Evolutionary conservation across 2,329 filamentous ascomycete species (phyloP).

Genomic region (Shiraia bambusicola): DNA sequence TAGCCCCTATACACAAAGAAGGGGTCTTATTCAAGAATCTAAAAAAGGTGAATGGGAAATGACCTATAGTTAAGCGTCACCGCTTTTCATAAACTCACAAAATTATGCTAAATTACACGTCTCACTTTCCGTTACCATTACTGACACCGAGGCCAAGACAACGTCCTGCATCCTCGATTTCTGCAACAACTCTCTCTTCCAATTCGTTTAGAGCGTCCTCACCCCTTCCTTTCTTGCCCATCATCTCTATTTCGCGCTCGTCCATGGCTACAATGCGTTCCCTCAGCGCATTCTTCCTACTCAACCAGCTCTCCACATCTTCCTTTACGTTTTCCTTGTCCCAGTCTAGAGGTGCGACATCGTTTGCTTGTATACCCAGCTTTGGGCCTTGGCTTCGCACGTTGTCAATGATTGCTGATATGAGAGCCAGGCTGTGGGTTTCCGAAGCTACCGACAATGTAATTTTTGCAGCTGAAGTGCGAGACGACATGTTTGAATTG

Average conservation of each 20-base stretch:
- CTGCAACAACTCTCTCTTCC: constrained; percentile 70
- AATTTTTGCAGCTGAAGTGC: constrained; percentile 54
- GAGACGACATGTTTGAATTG: constrained; percentile 50
- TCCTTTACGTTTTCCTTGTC: constrained; percentile 72
- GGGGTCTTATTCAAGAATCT: too few species aligned
- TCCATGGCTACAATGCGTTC: constrained; percentile 73
- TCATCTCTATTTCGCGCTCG: constrained; percentile 68
- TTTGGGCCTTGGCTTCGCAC: constrained; percentile 55
- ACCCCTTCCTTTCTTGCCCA: constrained; percentile 39
- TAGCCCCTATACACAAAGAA: not conserved
- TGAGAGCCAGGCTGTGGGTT: constrained; percentile 73
- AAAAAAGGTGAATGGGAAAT: too few species aligned
- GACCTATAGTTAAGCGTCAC: not conserved
- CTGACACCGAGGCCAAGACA: constrained; percentile 32
- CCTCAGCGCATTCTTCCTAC: constrained; percentile 66
- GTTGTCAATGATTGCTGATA: constrained; percentile 70
- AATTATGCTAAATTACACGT: not conserved
- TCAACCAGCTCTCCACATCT: constrained; percentile 81
- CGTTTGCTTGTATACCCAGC: constrained; percentile 55
- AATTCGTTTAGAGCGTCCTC: constrained; percentile 55
- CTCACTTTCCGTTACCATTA: not conserved
- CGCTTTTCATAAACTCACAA: not conserved
- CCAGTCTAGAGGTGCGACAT: constrained; percentile 74
- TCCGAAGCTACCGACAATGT: constrained; percentile 75
- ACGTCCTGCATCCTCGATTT: constrained; percentile 39